These are phyloP conservation scores for Dichomitus squalens DNA, from an alignment of 1,284 basidiomycete species.

Conservation along the genomic window DNA sequence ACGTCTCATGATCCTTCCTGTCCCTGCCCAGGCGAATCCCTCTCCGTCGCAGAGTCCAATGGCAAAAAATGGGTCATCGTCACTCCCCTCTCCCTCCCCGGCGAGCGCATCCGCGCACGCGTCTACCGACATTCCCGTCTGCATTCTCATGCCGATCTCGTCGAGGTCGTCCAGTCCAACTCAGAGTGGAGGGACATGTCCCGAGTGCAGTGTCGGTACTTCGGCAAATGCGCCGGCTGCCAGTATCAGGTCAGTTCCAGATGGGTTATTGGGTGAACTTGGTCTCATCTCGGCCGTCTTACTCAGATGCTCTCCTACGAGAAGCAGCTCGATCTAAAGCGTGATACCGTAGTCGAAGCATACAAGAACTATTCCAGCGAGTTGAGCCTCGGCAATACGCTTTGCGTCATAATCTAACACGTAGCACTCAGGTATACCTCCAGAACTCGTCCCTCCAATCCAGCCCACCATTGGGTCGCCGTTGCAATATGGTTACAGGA, in stretches of 20 bases:
- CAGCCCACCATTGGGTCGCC: slow-evolving; percentile 85
- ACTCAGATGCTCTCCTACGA: slow-evolving; percentile 85
- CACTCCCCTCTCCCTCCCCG: slow-evolving; percentile 82
- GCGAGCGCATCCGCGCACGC: slow-evolving; percentile 74
- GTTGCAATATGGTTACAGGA: slow-evolving; percentile 89
- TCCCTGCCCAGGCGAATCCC: slow-evolving; percentile 60
- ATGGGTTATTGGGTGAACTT: not conserved
- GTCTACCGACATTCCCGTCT: slow-evolving; percentile 69
- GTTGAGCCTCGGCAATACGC: slow-evolving; percentile 9
- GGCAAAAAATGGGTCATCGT: slow-evolving; percentile 76
- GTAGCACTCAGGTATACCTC: slow-evolving; percentile 50
- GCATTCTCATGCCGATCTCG: slow-evolving; percentile 77
- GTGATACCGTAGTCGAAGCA: slow-evolving; percentile 85
- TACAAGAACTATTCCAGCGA: slow-evolving; percentile 79
- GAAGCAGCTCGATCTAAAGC: slow-evolving; percentile 85
- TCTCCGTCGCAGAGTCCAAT: slow-evolving; percentile 56
- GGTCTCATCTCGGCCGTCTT: not conserved
- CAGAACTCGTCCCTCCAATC: slow-evolving; percentile 64
- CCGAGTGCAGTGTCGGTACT: slow-evolving; percentile 81
- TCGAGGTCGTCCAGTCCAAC: slow-evolving; percentile 73
- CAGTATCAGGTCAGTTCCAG: slow-evolving; percentile 65
- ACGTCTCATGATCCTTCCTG: slow-evolving; percentile 2
- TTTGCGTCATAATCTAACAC: too few species aligned
- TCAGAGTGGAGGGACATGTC: slow-evolving; percentile 64
- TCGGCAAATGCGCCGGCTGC: slow-evolving; percentile 79